phyloP scores from a whole-genome alignment of 257 asterid species.

The Capsicum rhomboideum region DNA sequence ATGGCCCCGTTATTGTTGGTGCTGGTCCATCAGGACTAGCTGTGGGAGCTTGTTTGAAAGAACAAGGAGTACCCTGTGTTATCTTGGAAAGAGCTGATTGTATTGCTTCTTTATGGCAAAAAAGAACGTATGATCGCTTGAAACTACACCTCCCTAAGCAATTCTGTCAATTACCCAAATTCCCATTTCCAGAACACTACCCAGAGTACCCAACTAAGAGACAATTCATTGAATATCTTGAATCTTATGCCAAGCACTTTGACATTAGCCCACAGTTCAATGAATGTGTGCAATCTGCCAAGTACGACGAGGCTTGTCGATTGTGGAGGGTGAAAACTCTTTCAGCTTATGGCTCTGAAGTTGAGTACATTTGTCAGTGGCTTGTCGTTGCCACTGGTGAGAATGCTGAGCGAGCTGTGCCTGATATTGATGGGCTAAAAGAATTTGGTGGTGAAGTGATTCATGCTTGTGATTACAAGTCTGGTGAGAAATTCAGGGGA shows the following conservation, averaged over 20 bases:
- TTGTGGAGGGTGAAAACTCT: constrained; percentile 53
- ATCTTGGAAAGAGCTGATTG: constrained; percentile 37
- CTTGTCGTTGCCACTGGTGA: constrained; percentile 78
- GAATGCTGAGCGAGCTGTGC: constrained; percentile 51
- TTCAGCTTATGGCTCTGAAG: constrained; percentile 6
- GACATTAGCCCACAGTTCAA: constrained; percentile 42
- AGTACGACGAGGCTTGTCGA: constrained; percentile 42
- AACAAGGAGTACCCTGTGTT: constrained; percentile 27
- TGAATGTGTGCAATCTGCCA: constrained; percentile 50
- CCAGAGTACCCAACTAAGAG: constrained; percentile 49
- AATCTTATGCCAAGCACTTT: constrained; percentile 33
- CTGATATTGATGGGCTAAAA: constrained; percentile 32
- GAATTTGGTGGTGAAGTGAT: constrained; percentile 3
- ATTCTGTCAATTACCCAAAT: constrained; percentile 50
- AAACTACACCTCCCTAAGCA: constrained; percentile 48
- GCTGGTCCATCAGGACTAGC: constrained; percentile 61
- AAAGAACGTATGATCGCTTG: constrained; percentile 35
- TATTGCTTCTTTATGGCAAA: constrained; percentile 46
- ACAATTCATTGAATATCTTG: constrained; percentile 53
- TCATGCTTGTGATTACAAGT: constrained; percentile 14
- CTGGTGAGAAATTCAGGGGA: constrained; percentile 7
- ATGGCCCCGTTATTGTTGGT: constrained; percentile 61
- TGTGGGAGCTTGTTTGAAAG: constrained; percentile 38
- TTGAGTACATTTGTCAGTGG: constrained; percentile 65
- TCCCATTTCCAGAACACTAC: constrained; percentile 51